phyloP scores from a whole-genome alignment of 1,284 basidiomycete genomes.

The Cryptococcus neoformans region DNA sequence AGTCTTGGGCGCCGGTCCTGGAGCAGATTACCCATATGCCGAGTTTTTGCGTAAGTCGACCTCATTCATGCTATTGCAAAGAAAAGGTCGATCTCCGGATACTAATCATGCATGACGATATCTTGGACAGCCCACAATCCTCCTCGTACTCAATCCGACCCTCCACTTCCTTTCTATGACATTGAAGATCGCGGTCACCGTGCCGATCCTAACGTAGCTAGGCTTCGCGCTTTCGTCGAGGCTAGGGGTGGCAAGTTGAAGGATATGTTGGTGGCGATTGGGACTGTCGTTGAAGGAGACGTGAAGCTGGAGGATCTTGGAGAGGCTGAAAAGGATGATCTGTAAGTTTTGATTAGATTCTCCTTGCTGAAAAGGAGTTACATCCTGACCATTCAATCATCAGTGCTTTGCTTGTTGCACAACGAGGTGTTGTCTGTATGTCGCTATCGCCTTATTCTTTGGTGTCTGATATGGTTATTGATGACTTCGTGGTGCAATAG shows the following conservation, averaged over 20 bases:
- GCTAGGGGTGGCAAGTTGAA: conserved; percentile 46
- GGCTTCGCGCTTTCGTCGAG: conserved; percentile 38
- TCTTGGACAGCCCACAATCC: conserved; percentile 33
- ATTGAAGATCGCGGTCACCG: conserved; percentile 61
- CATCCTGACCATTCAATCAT: conserved; percentile 2
- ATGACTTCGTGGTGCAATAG: conserved; percentile 4
- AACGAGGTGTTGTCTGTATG: conserved; percentile 46
- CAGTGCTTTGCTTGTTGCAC: conserved; percentile 41
- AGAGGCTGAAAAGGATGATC: conserved; percentile 51
- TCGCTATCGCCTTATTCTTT: neutral
- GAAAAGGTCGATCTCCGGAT: neutral
- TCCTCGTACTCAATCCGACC: conserved; percentile 28
- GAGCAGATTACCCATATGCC: conserved; percentile 28
- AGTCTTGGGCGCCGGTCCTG: conserved; percentile 30
- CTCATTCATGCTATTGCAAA: neutral
- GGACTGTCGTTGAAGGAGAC: conserved; percentile 50
- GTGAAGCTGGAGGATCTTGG: conserved; percentile 51
- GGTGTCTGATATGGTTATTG: no score
- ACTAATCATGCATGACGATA: neutral
- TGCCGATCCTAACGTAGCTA: conserved; percentile 45
- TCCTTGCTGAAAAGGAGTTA: neutral
- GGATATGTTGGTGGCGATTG: conserved; percentile 49
- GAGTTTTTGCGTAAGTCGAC: conserved; percentile 35
- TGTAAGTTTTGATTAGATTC: conserved; percentile 27
- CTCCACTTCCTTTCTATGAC: conserved; percentile 56